Base-by-base conservation (phyloP, 129 eudicot genomes). In the Arctium lappa region DNA sequence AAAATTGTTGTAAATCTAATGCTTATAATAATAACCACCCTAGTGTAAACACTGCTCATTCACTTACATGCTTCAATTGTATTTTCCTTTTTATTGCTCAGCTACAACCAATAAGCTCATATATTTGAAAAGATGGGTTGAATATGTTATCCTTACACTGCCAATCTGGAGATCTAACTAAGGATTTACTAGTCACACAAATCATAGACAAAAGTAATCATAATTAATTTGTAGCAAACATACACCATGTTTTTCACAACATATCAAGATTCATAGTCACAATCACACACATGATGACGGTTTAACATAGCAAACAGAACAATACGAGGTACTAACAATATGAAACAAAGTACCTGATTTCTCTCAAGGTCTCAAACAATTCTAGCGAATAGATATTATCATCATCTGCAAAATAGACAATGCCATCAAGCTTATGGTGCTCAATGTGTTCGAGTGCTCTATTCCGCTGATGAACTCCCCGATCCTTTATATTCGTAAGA, bases 401-500 rank as follows among this genome's bases (percentile, higher is more conserved):
- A 63, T 95, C 99, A 84, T 95, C 99, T 1, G 95, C 99, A 91
- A 95, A 95, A 83, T 91, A 95, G 62, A 95, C 99, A 73, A 93
- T 86, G 32, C 99, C 99, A 84, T 95, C 92, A 78, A 95, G 99
- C 89, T 80, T 91, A 81, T 93, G 99, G 34, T 60, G 88, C 86
- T 93, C 95, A 65, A 95, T 95, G 79, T 95, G 99, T 79, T 93
- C 93, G 32, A 95, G 86, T 10, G 97, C 99, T 33, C 86, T 86
- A 73, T 95, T 95, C 81, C 99, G 80, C 86, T 95, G 99, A 78
- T 93, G 93, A 75, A 95, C 99, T 8, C 99, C 99, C 70, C 99
- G 87, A 63, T 95, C 99, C 87, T 95, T 95, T 13, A 91, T 73
- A 81, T 86, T 79, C 2, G 99, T 93, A 72, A 80, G 74, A 88